phyloP scores from a whole-genome alignment of 164 flowering plant species.

The Buxus sempervirens region DNA sequence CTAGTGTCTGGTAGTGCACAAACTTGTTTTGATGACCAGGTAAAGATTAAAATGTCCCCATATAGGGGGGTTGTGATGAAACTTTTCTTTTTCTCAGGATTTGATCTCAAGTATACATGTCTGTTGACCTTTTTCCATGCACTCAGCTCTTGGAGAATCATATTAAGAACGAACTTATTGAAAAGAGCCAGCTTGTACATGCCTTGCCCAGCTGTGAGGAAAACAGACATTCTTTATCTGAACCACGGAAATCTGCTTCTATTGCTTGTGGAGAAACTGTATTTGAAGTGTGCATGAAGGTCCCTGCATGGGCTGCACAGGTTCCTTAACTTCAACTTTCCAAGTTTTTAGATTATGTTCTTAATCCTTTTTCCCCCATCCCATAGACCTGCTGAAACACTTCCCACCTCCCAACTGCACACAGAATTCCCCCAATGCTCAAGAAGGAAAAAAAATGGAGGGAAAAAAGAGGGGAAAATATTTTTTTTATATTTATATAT shows the following conservation, averaged over 20 bases:
- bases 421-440: no score
- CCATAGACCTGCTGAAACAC: no score
- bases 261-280: slow-evolving; percentile 87
- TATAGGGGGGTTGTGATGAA: not conserved
- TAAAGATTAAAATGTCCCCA: slow-evolving; percentile 10
- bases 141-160: slow-evolving; percentile 75
- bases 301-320: slow-evolving; percentile 94
- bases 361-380: no score
- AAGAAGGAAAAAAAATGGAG: no score
- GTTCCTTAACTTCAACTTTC: slow-evolving; percentile 26
- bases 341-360: no score
- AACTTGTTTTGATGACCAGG: slow-evolving; percentile 94
- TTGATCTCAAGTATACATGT: not conserved
- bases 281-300: slow-evolving; percentile 83
- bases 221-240: slow-evolving; percentile 38
- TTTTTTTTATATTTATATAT: no score
- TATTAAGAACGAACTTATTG: slow-evolving; percentile 78
- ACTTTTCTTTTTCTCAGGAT: no score
- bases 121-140: not conserved
- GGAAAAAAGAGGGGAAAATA: no score
- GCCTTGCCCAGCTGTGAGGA: slow-evolving; percentile 51
- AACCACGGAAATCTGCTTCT: slow-evolving; percentile 74
- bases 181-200: slow-evolving; percentile 68
- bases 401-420: no score
- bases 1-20: slow-evolving; percentile 89